Evolutionary conservation across 352 stramenopile species (phyloP).

Genomic region (Phytopythium boreale): DNA sequence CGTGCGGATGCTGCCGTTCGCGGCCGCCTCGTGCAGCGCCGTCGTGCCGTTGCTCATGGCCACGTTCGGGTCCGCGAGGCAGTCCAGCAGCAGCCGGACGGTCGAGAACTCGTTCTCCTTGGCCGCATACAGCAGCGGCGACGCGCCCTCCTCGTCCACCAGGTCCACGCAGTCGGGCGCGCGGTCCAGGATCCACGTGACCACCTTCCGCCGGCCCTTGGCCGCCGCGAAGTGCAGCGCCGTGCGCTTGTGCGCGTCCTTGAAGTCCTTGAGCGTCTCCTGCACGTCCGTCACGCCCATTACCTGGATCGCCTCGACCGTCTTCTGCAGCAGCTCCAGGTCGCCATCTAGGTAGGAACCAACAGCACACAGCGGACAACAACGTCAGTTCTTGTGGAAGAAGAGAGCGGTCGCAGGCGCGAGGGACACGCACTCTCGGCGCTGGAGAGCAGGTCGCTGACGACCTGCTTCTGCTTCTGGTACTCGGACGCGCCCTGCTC

Average conservation of each 20-base stretch:
- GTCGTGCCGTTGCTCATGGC: conserved; percentile 59
- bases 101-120: conserved; percentile 78
- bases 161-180: conserved; percentile 54
- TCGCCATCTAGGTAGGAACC: conserved; percentile 62
- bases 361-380: not conserved
- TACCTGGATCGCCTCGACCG: conserved; percentile 50
- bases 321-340: conserved; percentile 61
- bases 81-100: conserved; percentile 60
- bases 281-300: conserved; percentile 60
- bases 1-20: conserved; percentile 61
- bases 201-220: conserved; percentile 75
- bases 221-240: conserved; percentile 76
- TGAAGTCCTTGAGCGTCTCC: conserved; percentile 66
- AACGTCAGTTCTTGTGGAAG: not conserved
- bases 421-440: conserved; percentile 60
- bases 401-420: not conserved
- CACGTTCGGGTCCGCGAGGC: conserved; percentile 48
- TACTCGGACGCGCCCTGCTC: conserved; percentile 64
- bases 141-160: conserved; percentile 69
- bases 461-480: conserved; percentile 79
- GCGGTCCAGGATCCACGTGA: conserved; percentile 65
- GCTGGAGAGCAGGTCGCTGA: conserved; percentile 62
- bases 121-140: conserved; percentile 63
- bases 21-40: conserved; percentile 65
- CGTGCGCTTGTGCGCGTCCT: conserved; percentile 79